Evolutionary conservation across 352 stramenopile species (phyloP), one percentile per base, ranked within the genome.

Genomic region (Bremia lactucae): DNA sequence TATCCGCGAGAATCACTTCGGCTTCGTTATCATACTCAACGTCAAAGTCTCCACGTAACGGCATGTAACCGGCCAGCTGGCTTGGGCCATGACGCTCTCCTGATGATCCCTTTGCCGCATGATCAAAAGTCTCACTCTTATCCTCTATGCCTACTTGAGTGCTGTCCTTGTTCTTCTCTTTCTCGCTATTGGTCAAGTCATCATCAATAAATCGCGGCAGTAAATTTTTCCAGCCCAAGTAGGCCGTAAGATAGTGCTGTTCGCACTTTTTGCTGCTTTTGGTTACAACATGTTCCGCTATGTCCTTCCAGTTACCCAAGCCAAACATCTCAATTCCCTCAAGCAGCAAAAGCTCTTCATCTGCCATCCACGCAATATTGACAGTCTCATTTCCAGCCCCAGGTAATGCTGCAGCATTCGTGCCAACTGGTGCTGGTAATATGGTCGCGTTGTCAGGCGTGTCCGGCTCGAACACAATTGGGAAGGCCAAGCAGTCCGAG

Each of bases 21-120:
- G 95, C 95, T 36, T 98, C 94, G 49, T 98, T 98, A 42, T 98
- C 90, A 62, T 95, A 97, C 70, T 98, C 95, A 24, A 98, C 85
- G 47, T 98, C 95, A 72, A 98, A 98, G 50, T 98, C 94, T 7
- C 91, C 87, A 44, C 95, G 87, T 18, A 97, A 75, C 6, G 95
- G 94, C 88, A 98, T 97, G 66, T 97, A 98, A 13, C 95, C 95
- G 0, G 85, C 78, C 10, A 92, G 43, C 34, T 64, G 55, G 36
- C 58, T 57, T 0, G 52, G 37, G 21, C 38, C 50, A 36, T 35
- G 55, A 19, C 54, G 47, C 36, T 64, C 56, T 37, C 40, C 49
- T 29, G 35, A 42, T 11, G 19, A 46, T 13, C 22, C 36, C 59
- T 33, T 52, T 11, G 55, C 48, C 11, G 42, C 34, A 11, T 23